These are phyloP conservation scores for Irpex sp. DNA, from an alignment of 1,284 basidiomycete species.

Conservation along the genomic window DNA sequence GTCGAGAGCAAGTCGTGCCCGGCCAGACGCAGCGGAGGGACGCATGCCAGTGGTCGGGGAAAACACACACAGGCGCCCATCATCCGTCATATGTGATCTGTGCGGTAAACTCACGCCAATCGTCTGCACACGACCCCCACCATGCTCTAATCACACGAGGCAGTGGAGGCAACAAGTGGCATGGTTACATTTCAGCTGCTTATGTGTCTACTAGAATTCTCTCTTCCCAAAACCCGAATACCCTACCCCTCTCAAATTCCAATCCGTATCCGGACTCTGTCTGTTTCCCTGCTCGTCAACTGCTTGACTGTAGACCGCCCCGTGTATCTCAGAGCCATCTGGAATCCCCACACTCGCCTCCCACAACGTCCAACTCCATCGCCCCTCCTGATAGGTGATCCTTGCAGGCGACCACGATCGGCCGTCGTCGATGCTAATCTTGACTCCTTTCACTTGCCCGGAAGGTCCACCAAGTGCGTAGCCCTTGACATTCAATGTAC, in stretches of 20 bases:
- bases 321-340: constrained; percentile 17
- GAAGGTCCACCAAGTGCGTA: constrained; percentile 56
- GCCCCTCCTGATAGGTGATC: constrained; percentile 57
- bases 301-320: constrained; percentile 35
- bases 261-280: not conserved
- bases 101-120: not conserved
- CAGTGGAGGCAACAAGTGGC: too few relatives aligned
- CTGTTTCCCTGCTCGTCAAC: constrained; percentile 20
- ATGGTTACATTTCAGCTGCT: too few relatives aligned
- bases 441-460: constrained; percentile 56
- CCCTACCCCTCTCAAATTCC: not conserved
- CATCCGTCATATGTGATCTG: not conserved
- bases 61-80: not conserved
- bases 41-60: not conserved
- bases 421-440: constrained; percentile 50
- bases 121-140: not conserved
- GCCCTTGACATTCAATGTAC: constrained; percentile 42
- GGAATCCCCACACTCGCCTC: constrained; percentile 55
- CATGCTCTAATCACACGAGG: too few relatives aligned
- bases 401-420: constrained; percentile 42
- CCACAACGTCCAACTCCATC: constrained; percentile 71
- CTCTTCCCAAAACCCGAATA: not conserved
- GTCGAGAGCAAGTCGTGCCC: not conserved
- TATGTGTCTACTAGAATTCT: not conserved
- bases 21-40: not conserved